Evolutionary conservation across 148 eudicot genomes (phyloP).

Genomic region (Persicaria maculosa): DNA sequence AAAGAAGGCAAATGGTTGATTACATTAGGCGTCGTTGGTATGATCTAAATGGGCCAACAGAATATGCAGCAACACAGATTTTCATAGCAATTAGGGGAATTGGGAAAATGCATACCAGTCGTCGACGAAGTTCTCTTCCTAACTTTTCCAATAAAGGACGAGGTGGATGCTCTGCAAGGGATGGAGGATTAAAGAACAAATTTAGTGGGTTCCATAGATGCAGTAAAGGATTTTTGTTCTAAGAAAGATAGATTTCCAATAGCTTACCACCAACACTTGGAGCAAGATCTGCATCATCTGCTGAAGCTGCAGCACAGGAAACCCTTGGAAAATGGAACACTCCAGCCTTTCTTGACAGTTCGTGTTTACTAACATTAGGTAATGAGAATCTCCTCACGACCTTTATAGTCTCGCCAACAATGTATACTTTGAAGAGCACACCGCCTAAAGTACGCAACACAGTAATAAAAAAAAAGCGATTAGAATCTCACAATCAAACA

Average conservation of each 20-base stretch:
- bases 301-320: slow-evolving; percentile 62
- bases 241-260: background rate
- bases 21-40: background rate
- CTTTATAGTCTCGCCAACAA: slow-evolving; percentile 50
- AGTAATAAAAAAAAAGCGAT: background rate
- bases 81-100: background rate
- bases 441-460: slow-evolving; percentile 35
- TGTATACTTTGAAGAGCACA: slow-evolving; percentile 63
- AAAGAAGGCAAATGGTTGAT: background rate
- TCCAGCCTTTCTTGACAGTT: slow-evolving; percentile 41
- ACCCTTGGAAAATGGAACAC: slow-evolving; percentile 62
- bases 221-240: too few species aligned
- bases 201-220: too few species aligned
- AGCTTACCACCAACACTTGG: slow-evolving; percentile 52
- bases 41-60: background rate
- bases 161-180: slow-evolving; percentile 11
- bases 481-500: background rate
- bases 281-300: slow-evolving; percentile 13
- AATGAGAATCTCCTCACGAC: slow-evolving; percentile 53
- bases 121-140: slow-evolving; percentile 10
- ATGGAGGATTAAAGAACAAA: too few species aligned
- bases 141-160: slow-evolving; percentile 11
- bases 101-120: background rate
- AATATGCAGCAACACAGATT: background rate
- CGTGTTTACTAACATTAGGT: slow-evolving; percentile 51